Conservation (phyloP, 2,329 filamentous ascomycete species). For the Neocatenulostroma microsporum region DNA sequence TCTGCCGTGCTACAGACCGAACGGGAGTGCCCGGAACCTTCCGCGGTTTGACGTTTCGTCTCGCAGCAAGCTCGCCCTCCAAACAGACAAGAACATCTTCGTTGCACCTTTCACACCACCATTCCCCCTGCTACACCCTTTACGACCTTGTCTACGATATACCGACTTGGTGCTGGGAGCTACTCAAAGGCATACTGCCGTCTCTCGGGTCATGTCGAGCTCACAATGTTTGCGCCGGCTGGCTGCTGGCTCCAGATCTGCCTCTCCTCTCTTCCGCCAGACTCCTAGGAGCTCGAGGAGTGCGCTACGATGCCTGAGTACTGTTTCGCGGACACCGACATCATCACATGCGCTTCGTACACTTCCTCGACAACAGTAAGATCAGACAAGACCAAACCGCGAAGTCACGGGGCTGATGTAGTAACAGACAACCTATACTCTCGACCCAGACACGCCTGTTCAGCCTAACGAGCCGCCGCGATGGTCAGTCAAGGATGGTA, state of each 20-base stretch:
- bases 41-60: too few relatives aligned
- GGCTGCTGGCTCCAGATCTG: slow-evolving; percentile 21
- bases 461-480: slow-evolving; percentile 25
- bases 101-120: neutral
- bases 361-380: slow-evolving; percentile 17
- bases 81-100: neutral
- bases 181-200: slow-evolving; percentile 21
- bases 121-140: too few relatives aligned
- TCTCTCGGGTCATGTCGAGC: slow-evolving; percentile 29
- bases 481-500: slow-evolving; percentile 19
- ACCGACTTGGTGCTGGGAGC: slow-evolving; percentile 13
- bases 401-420: slow-evolving; percentile 14
- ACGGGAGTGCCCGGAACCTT: too few relatives aligned
- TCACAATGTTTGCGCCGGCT: slow-evolving; percentile 32
- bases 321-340: slow-evolving; percentile 15
- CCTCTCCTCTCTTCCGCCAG: slow-evolving; percentile 23
- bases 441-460: slow-evolving; percentile 25
- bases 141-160: too few relatives aligned
- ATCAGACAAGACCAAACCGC: neutral
- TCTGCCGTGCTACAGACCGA: too few relatives aligned
- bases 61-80: too few relatives aligned
- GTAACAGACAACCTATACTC: slow-evolving; percentile 21
- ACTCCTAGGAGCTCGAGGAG: slow-evolving; percentile 18
- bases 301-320: slow-evolving; percentile 18
- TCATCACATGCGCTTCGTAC: slow-evolving; percentile 16